phyloP scores from a whole-genome alignment of 2,329 filamentous ascomycete genomes.

The Botrytis aclada region DNA sequence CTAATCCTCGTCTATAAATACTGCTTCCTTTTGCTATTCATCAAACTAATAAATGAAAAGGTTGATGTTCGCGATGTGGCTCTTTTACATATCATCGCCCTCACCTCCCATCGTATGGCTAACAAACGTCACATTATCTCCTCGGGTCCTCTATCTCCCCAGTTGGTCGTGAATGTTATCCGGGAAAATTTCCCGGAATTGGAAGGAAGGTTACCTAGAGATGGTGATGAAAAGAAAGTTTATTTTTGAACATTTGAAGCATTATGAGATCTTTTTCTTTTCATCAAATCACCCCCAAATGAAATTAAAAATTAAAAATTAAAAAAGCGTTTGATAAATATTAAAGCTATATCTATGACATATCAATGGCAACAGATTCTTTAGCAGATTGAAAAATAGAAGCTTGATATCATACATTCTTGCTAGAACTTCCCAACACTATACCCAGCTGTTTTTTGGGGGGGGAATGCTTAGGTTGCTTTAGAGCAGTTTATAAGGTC shows the following conservation, averaged over 20 bases:
- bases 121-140: slow-evolving; percentile 58
- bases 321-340: too few species aligned
- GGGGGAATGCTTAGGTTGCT: too few species aligned
- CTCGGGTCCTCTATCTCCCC: slow-evolving; percentile 56
- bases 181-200: slow-evolving; percentile 51
- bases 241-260: neutral
- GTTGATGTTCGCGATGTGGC: slow-evolving; percentile 57
- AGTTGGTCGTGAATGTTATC: slow-evolving; percentile 53
- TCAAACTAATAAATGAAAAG: neutral
- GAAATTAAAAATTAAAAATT: too few species aligned
- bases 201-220: slow-evolving; percentile 43
- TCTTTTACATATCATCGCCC: slow-evolving; percentile 55
- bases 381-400: neutral
- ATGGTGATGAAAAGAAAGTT: slow-evolving; percentile 38
- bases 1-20: slow-evolving; percentile 20
- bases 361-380: neutral
- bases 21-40: neutral
- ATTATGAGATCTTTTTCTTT: neutral
- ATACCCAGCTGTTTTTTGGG: neutral
- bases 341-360: neutral
- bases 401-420: neutral
- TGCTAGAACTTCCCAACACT: neutral
- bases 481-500: neutral
- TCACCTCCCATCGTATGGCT: slow-evolving; percentile 52
- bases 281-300: too few species aligned